Base-by-base conservation (phyloP, 2,329 filamentous ascomycete genomes). In the Cladophialophora bantiana region DNA sequence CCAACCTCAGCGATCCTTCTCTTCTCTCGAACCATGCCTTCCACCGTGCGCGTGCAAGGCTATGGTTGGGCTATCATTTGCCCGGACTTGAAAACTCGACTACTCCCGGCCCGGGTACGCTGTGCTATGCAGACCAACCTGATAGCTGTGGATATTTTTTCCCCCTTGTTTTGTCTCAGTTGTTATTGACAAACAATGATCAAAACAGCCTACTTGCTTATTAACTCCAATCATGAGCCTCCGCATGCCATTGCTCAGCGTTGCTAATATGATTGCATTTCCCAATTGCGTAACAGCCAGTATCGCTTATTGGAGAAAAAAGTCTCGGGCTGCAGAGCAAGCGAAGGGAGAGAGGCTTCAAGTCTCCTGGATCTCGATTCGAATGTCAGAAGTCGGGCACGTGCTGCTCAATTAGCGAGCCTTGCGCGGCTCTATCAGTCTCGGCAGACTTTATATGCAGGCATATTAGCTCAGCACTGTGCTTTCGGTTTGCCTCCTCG, bases 231-330 rank as follows among this genome's bases (percentile, higher is more conserved):
- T 26, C 45, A 48, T 20, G 20, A 50, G 42, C n/a, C 5, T 48
- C n/a, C 6, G 2, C n/a, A 48, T 7, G 26, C 20, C 45, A 31
- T 50, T 31, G 45, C 18, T 50, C 45, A 50, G 45, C 45, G 40
- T 31, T 31, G 45, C 31, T 26, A 26, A 50, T 50, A 50, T 50
- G 45, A 50, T 12, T 50, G 45, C 26, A 50, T 50, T 31, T 50
- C 45, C 45, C 45, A 26, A 50, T 50, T 10, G 18, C 45, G 45
- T 50, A 48, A 42, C 12, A 18, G 45, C 20, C 20, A 12, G 45
- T 12, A 50, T 5, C 42, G 18, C 20, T 50, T 50, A 26, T 20
- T 20, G 18, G 18, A 50, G 18, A 26, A 31, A 9, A 26, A 50
- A 13, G 18, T 50, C 9, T 26, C 9, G 9, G 9, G 9, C 5